Evolutionary conservation across 495 filamentous ascomycete species (phyloP).

Genomic region (Xylaria curta): DNA sequence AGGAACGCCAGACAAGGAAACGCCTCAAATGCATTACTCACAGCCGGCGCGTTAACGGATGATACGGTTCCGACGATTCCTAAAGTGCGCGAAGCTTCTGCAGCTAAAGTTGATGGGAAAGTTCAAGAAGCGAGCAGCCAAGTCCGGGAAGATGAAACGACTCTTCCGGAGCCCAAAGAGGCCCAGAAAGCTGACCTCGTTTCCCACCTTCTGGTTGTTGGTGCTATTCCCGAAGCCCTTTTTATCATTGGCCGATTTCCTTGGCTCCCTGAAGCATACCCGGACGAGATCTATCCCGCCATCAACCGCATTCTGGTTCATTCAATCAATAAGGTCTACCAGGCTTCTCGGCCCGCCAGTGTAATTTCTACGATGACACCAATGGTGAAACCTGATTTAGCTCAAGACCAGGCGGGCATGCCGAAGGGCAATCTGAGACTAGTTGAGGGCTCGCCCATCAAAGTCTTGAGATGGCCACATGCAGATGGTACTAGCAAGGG

Average conservation of each 20-base stretch:
- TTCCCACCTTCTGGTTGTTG: slow-evolving; percentile 85
- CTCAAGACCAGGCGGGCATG: slow-evolving; percentile 64
- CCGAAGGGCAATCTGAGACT: slow-evolving; percentile 71
- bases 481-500: slow-evolving; percentile 79
- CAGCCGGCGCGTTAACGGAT: slow-evolving; percentile 85
- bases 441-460: slow-evolving; percentile 59
- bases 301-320: slow-evolving; percentile 85
- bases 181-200: slow-evolving; percentile 82
- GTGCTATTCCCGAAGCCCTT: slow-evolving; percentile 89
- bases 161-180: slow-evolving; percentile 80
- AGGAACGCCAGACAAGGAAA: slow-evolving; percentile 66
- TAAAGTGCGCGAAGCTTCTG: slow-evolving; percentile 43
- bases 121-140: slow-evolving; percentile 48
- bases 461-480: slow-evolving; percentile 76
- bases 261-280: slow-evolving; percentile 84
- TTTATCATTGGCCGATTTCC: slow-evolving; percentile 91
- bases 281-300: slow-evolving; percentile 69
- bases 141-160: slow-evolving; percentile 62
- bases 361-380: slow-evolving; percentile 25
- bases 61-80: slow-evolving; percentile 56
- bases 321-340: slow-evolving; percentile 64
- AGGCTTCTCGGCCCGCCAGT: slow-evolving; percentile 43
- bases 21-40: slow-evolving; percentile 82
- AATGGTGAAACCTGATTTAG: slow-evolving; percentile 34
- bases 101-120: slow-evolving; percentile 34